Percentiles rank a stretch among this genome's conserved stretches.
phyloP scores from a whole-genome alignment of 805 yeast species.

The Zygoascus flipseniorum region DNA sequence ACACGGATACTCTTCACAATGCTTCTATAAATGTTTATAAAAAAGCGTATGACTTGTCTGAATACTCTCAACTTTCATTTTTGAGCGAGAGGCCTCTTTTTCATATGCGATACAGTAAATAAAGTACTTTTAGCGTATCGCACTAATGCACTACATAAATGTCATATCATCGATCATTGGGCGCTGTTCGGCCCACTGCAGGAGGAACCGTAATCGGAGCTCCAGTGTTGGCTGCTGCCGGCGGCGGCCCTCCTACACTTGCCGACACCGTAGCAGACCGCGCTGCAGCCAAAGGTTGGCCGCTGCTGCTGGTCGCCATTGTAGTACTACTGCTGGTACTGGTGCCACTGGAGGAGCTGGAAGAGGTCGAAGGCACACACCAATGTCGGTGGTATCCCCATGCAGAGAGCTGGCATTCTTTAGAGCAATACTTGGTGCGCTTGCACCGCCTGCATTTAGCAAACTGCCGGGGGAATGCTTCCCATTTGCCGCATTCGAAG shows the following conservation, averaged over 20 bases:
- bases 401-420: conserved; percentile 83
- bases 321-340: not conserved
- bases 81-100: not conserved
- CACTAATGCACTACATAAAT: not conserved
- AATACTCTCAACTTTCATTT: too few species aligned
- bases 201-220: not conserved
- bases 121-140: not conserved
- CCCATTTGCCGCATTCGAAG: conserved; percentile 93
- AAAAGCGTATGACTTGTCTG: too few species aligned
- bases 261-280: not conserved
- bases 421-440: conserved; percentile 88
- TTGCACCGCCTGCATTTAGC: conserved; percentile 93
- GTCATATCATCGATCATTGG: not conserved
- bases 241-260: not conserved
- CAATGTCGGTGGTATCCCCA: conserved; percentile 93
- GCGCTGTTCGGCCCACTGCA: not conserved
- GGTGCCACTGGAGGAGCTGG: conserved; percentile 9
- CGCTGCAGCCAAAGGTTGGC: conserved; percentile 2
- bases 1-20: too few species aligned
- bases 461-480: conserved; percentile 78
- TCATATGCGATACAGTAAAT: not conserved
- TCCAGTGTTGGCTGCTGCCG: not conserved
- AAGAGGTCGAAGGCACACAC: conserved; percentile 40
- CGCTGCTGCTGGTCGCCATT: conserved; percentile 1
- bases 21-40: too few species aligned